These are phyloP conservation scores for Thuidium tamariscinum DNA, from an alignment of 225 moss, liverwort and hornwort species.

Conservation along the genomic window DNA sequence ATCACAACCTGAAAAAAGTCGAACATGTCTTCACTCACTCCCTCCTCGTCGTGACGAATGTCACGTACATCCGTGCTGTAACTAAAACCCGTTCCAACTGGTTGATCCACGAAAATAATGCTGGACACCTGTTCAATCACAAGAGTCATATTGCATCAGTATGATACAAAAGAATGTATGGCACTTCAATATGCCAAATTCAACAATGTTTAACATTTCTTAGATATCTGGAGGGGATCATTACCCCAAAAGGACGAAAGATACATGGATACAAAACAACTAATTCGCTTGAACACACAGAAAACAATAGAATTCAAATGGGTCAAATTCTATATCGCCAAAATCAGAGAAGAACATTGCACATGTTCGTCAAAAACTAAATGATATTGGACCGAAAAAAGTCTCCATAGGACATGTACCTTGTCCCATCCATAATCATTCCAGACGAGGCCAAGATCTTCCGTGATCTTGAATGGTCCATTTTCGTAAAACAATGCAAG, in stretches of 20 bases:
- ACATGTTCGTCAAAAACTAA: not conserved
- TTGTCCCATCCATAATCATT: constrained; percentile 66
- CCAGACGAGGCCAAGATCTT: constrained; percentile 40
- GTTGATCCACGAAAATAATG: constrained; percentile 62
- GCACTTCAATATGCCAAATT: not conserved
- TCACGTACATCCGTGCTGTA: constrained; percentile 51
- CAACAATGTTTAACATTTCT: not conserved
- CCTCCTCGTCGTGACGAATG: constrained; percentile 44
- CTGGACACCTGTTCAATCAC: constrained; percentile 30
- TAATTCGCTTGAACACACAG: not conserved
- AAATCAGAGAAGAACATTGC: not conserved
- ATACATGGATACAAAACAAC: not conserved
- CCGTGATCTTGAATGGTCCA: constrained; percentile 51
- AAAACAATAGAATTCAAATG: not conserved
- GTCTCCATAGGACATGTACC: not conserved
- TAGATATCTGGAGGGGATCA: not conserved
- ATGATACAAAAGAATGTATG: not conserved
- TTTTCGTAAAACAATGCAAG: constrained; percentile 62
- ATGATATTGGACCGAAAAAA: not conserved
- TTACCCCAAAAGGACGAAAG: not conserved
- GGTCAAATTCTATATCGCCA: not conserved
- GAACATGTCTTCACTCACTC: constrained; percentile 61
- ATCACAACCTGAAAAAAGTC: constrained; percentile 51
- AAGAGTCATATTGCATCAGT: not conserved
- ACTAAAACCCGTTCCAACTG: constrained; percentile 57